Evolutionary conservation across 345 rosid species (phyloP).

Genomic region (Turritis glabra): DNA sequence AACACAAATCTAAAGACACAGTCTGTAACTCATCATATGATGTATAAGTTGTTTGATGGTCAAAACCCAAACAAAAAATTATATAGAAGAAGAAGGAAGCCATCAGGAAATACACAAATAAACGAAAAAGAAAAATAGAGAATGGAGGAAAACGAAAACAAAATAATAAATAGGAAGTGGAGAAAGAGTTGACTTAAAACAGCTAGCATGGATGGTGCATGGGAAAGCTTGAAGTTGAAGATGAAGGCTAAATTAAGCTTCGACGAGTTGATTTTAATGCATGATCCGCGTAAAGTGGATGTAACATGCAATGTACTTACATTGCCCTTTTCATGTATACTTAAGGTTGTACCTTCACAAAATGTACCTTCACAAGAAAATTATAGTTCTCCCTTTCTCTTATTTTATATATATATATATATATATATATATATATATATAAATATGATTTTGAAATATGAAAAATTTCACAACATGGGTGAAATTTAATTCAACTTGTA

Average conservation of each 20-base stretch:
- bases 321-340: background rate
- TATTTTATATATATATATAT: no score
- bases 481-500: background rate
- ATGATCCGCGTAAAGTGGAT: conserved; percentile 31
- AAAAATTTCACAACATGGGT: background rate
- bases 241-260: conserved; percentile 17
- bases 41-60: background rate
- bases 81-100: no score
- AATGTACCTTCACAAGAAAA: background rate
- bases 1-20: background rate
- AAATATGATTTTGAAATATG: background rate
- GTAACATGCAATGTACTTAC: conserved; percentile 36
- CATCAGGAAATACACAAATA: background rate
- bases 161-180: background rate
- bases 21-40: background rate
- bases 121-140: background rate
- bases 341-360: background rate
- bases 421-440: no score
- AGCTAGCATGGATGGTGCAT: no score
- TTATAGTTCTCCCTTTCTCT: no score
- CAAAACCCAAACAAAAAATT: background rate
- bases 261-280: conserved; percentile 24
- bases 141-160: background rate
- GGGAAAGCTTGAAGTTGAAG: conserved; percentile 31
- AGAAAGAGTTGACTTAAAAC: conserved; percentile 17